These are phyloP conservation scores for Hyaloscypha bicolor DNA, from an alignment of 495 filamentous ascomycete genomes.

Conservation along the genomic window DNA sequence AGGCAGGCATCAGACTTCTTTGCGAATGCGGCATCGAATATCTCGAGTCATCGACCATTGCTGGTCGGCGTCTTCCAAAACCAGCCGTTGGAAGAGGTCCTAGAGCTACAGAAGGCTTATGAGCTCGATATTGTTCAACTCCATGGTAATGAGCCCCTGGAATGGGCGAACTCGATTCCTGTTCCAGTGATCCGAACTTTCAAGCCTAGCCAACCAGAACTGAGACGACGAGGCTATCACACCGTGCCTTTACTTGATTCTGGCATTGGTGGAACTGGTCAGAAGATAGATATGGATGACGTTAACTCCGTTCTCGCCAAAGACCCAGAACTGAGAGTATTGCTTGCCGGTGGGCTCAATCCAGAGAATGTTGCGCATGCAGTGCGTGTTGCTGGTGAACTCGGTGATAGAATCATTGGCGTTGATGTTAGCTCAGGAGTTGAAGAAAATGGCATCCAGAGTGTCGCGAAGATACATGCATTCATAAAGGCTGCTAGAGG, in stretches of 20 bases:
- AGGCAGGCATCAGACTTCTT: conserved; percentile 48
- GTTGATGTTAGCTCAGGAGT: conserved; percentile 96
- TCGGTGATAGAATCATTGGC: conserved; percentile 64
- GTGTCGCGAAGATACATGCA: conserved; percentile 74
- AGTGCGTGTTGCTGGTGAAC: conserved; percentile 57
- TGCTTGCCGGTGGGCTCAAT: conserved; percentile 83
- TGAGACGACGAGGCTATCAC: conserved; percentile 80
- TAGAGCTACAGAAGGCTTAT: conserved; percentile 73
- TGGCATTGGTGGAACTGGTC: conserved; percentile 78
- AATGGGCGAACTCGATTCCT: conserved; percentile 85
- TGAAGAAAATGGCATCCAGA: conserved; percentile 81
- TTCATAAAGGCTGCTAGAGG: conserved; percentile 78
- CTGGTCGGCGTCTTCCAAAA: conserved; percentile 95
- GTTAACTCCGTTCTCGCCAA: conserved; percentile 63
- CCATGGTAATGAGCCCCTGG: conserved; percentile 87
- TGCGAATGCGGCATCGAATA: conserved; percentile 40
- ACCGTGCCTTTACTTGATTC: conserved; percentile 82
- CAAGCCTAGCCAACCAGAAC: conserved; percentile 65
- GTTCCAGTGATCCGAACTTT: conserved; percentile 90
- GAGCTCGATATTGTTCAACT: conserved; percentile 90
- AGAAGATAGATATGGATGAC: conserved; percentile 66
- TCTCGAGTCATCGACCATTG: conserved; percentile 60
- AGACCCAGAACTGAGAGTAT: conserved; percentile 62
- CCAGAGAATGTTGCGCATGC: conserved; percentile 71
- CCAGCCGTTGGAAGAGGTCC: conserved; percentile 79